Conservation (phyloP, 2,329 filamentous ascomycete genomes). For the Daldinia sp. region DNA sequence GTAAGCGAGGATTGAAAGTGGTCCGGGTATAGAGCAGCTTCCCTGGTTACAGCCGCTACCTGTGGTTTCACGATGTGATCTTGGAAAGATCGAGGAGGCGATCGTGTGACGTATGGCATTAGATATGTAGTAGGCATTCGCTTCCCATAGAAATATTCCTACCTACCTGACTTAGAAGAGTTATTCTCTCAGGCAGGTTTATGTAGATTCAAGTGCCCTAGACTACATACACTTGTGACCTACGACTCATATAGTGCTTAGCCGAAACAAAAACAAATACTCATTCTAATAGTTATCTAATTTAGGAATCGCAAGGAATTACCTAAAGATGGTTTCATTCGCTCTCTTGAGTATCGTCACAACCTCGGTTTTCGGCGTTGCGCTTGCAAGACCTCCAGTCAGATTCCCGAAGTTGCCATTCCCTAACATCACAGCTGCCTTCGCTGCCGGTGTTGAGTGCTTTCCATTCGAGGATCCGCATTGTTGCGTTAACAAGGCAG, state of each 20-base stretch:
- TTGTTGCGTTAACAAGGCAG: conserved; percentile 40
- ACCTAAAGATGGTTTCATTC: conserved; percentile 27
- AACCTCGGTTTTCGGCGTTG: conserved; percentile 9
- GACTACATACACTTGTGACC: background rate
- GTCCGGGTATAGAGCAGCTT: conserved; percentile 7
- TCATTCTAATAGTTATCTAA: conserved; percentile 15
- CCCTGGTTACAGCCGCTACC: conserved; percentile 20
- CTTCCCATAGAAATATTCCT: background rate
- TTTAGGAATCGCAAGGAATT: background rate
- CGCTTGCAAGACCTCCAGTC: conserved; percentile 20
- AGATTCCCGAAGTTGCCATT: conserved; percentile 18
- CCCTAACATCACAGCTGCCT: conserved; percentile 33
- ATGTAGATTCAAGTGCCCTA: background rate
- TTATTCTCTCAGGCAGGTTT: background rate
- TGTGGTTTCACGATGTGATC: conserved; percentile 11
- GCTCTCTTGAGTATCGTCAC: conserved; percentile 27
- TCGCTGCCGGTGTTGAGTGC: conserved; percentile 30
- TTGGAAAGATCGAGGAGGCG: conserved; percentile 17
- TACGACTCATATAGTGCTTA: conserved; percentile 9
- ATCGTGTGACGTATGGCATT: conserved; percentile 22
- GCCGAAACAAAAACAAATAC: conserved; percentile 13
- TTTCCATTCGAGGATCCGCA: conserved; percentile 45
- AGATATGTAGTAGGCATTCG: background rate
- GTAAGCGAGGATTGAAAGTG: background rate
- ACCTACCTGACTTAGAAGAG: background rate